Conservation (phyloP, 805 yeast genomes). For the Yarrowia sp. region DNA sequence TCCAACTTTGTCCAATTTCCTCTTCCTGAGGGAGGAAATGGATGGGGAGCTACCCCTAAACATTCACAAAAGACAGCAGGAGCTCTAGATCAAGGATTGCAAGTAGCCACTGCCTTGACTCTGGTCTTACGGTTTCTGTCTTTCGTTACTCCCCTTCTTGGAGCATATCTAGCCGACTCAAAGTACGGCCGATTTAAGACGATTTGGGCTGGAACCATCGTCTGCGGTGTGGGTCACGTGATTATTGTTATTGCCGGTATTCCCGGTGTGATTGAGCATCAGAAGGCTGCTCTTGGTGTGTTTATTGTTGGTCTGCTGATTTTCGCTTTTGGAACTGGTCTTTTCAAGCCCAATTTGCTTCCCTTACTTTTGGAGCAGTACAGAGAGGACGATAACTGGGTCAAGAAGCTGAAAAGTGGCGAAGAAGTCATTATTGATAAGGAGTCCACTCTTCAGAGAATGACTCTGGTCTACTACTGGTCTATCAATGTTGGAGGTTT, state of each 20-base stretch:
- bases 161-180: not conserved
- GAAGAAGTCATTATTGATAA: not conserved
- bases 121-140: not conserved
- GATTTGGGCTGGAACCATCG: not conserved
- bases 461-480: not conserved
- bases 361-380: not conserved
- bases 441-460: not conserved
- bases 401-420: not conserved
- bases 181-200: not conserved
- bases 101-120: not conserved
- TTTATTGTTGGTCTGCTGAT: not conserved
- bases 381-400: not conserved
- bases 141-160: not conserved
- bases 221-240: not conserved
- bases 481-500: not conserved
- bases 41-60: not conserved
- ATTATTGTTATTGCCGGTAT: not conserved
- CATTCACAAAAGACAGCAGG: not conserved
- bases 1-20: not conserved
- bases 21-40: not conserved
- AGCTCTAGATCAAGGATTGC: not conserved
- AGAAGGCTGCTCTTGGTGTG: not conserved
- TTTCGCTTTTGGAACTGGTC: not conserved
- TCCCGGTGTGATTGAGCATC: not conserved
- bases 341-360: not conserved